Conservation (phyloP, 768 basidiomycete genomes). For the Pulveroboletus ravenelii region DNA sequence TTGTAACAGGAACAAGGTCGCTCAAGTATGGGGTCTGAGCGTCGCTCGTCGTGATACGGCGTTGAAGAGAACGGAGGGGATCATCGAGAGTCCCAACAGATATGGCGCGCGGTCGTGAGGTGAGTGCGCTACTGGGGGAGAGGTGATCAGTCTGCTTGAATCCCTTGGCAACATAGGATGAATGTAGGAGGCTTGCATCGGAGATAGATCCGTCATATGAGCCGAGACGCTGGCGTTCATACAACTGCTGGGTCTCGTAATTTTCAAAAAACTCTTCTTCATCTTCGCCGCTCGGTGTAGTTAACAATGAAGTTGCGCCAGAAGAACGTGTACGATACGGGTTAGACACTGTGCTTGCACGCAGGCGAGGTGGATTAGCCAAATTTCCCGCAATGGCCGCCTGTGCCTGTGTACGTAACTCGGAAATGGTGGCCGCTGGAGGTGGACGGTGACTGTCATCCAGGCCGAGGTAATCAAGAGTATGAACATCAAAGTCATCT, state of each 20-base stretch:
- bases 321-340: conserved; percentile 75
- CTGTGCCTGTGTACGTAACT: conserved; percentile 85
- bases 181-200: conserved; percentile 49
- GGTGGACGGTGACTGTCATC: conserved; percentile 71
- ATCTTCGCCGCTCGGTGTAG: conserved; percentile 59
- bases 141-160: conserved; percentile 75
- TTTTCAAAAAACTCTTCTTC: conserved; percentile 74
- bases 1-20: conserved; percentile 43
- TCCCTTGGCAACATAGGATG: conserved; percentile 63
- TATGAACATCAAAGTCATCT: conserved; percentile 90
- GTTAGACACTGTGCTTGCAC: conserved; percentile 90
- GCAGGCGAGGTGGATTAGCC: conserved; percentile 71
- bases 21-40: conserved; percentile 51
- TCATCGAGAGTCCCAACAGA: conserved; percentile 88
- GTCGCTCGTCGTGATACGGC: conserved; percentile 56
- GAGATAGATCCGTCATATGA: conserved; percentile 54
- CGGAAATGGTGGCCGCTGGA: conserved; percentile 85
- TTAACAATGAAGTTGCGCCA: conserved; percentile 53
- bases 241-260: conserved; percentile 40
- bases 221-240: conserved; percentile 54
- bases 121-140: conserved; percentile 37
- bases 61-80: conserved; percentile 63
- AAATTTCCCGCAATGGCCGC: conserved; percentile 84
- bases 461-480: conserved; percentile 93
- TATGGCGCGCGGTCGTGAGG: conserved; percentile 69